phyloP scores from a whole-genome alignment of 257 asterid species.

The Solanum etuberosum region DNA sequence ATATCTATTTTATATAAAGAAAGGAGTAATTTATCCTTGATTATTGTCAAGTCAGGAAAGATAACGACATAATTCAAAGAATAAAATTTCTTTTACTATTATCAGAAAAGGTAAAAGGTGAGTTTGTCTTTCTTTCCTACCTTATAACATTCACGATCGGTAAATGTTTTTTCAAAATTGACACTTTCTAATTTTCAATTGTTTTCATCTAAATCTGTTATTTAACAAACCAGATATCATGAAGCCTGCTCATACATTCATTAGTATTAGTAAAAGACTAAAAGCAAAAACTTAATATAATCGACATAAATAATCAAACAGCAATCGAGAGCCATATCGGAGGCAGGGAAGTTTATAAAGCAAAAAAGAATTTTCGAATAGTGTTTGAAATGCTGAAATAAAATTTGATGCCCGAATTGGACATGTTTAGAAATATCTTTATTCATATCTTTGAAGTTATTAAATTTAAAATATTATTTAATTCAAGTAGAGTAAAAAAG shows the following conservation, averaged over 20 bases:
- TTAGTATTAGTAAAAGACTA: neutral
- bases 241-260: no score
- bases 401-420: no score
- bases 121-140: neutral
- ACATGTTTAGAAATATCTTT: no score
- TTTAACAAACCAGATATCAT: neutral
- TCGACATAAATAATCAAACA: neutral
- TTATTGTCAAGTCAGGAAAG: neutral
- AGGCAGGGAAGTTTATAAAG: neutral
- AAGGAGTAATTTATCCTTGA: neutral
- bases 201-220: no score
- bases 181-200: neutral
- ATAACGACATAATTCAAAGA: neutral
- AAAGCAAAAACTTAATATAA: no score
- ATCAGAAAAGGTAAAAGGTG: neutral
- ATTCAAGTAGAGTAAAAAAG: neutral
- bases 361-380: no score
- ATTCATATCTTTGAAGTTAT: no score
- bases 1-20: neutral
- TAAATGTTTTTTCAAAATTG: neutral
- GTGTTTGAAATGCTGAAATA: no score
- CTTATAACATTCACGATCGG: neutral
- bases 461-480: neutral
- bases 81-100: neutral
- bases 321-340: neutral